Conservation (phyloP, 2,329 filamentous ascomycete genomes). For the Cadophora sp. region DNA sequence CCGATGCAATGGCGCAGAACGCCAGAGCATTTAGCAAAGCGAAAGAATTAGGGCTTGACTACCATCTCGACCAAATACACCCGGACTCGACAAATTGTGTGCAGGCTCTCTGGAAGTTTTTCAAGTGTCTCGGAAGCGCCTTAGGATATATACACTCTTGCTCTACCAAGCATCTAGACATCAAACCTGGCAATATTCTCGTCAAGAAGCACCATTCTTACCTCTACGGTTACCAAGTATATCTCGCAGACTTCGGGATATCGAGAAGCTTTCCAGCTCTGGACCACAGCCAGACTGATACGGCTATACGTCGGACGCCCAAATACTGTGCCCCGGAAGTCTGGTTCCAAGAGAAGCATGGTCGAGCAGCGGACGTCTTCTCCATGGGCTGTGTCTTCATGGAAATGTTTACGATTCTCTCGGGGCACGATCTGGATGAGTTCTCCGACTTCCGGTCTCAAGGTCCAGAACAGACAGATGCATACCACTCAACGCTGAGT, state of each 20-base stretch:
- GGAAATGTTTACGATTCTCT: constrained; percentile 14
- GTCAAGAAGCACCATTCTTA: neutral
- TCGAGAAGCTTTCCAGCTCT: neutral
- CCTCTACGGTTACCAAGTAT: neutral
- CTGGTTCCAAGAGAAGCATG: neutral
- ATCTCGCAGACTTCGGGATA: constrained; percentile 15
- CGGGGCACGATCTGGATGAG: neutral
- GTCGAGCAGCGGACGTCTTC: constrained; percentile 15
- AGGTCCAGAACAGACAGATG: neutral
- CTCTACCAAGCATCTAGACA: constrained; percentile 17
- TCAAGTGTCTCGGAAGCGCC: constrained; percentile 10
- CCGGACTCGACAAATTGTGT: neutral
- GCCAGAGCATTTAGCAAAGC: too few relatives aligned
- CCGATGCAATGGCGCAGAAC: too few relatives aligned
- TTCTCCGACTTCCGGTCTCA: neutral
- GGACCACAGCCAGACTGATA: constrained; percentile 13
- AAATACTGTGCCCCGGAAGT: constrained; percentile 21
- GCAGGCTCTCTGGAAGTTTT: constrained; percentile 1
- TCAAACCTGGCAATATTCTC: constrained; percentile 20
- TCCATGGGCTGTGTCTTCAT: constrained; percentile 16
- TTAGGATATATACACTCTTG: constrained; percentile 18
- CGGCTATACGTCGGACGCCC: neutral
- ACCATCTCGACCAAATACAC: neutral
- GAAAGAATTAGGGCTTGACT: too few relatives aligned
- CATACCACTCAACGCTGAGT: neutral